phyloP scores from a whole-genome alignment of 1,139 yeast species.

The Scheffersomyces illinoinensis region DNA sequence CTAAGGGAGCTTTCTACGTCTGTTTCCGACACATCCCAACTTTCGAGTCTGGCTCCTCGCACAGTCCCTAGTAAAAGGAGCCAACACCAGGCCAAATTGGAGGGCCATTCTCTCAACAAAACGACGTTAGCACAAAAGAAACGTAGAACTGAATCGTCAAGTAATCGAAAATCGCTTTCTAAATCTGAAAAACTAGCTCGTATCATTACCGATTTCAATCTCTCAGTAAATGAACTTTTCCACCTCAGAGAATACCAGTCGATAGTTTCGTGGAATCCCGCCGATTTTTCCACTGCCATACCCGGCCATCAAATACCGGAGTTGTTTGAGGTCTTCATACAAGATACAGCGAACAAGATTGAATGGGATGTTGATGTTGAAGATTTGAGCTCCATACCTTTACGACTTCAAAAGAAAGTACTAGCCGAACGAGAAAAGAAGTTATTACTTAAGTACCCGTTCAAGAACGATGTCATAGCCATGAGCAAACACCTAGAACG shows the following conservation, averaged over 20 bases:
- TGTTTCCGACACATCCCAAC: neutral
- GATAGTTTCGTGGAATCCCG: conserved; percentile 61
- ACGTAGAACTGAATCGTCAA: neutral
- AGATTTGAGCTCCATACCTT: conserved; percentile 36
- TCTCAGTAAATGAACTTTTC: conserved; percentile 50
- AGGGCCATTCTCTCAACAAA: conserved; percentile 2
- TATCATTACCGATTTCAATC: conserved; percentile 46
- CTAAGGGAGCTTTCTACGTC: neutral
- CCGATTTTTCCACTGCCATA: conserved; percentile 32
- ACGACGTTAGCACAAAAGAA: neutral
- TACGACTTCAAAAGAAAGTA: conserved; percentile 45
- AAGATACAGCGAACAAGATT: conserved; percentile 27
- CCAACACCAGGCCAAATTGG: conserved; percentile 3
- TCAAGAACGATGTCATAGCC: conserved; percentile 30
- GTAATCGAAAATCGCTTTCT: neutral
- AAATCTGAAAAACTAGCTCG: conserved; percentile 28
- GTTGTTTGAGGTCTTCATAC: conserved; percentile 34
- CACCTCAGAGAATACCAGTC: conserved; percentile 62
- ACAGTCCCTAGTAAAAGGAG: neutral
- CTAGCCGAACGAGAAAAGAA: conserved; percentile 41
- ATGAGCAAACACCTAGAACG: conserved; percentile 26
- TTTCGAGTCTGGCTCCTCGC: neutral
- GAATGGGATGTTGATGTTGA: conserved; percentile 36
- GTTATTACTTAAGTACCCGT: conserved; percentile 37
- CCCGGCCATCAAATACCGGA: conserved; percentile 29